Conservation (phyloP, 1,139 yeast species). For the Saccharomyces hybrid region DNA sequence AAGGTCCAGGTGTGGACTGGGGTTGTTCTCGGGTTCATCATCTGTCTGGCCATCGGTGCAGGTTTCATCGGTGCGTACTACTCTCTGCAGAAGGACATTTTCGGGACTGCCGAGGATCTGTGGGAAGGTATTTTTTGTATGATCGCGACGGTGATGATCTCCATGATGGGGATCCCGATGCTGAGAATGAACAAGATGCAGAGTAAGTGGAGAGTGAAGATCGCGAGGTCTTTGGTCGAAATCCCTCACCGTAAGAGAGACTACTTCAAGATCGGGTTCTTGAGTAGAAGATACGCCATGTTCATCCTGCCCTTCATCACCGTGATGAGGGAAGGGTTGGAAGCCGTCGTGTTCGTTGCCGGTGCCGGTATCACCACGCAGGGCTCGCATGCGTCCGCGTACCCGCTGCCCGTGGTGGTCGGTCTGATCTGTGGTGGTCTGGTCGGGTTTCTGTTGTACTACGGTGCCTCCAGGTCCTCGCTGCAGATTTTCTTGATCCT, state of each 20-base stretch:
- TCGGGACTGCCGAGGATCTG: conserved; percentile 74
- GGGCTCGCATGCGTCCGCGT: conserved; percentile 50
- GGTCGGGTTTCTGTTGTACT: conserved; percentile 63
- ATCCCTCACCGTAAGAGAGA: conserved; percentile 33
- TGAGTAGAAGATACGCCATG: conserved; percentile 60
- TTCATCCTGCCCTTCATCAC: conserved; percentile 75
- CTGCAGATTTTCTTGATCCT: conserved; percentile 71
- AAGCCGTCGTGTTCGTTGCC: conserved; percentile 85
- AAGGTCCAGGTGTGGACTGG: conserved; percentile 80
- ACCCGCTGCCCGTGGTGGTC: conserved; percentile 75
- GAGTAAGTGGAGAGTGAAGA: conserved; percentile 75
- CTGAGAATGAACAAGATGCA: conserved; percentile 80
- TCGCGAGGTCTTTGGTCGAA: conserved; percentile 44
- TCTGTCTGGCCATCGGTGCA: conserved; percentile 73
- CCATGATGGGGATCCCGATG: conserved; percentile 84
- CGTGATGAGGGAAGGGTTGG: conserved; percentile 82
- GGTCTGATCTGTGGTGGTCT: conserved; percentile 67
- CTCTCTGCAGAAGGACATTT: conserved; percentile 66
- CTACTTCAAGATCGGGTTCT: conserved; percentile 32
- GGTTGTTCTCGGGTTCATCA: conserved; percentile 57
- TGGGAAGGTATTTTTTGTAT: conserved; percentile 91
- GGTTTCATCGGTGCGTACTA: conserved; percentile 71
- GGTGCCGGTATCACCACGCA: conserved; percentile 64
- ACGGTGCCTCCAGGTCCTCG: conserved; percentile 65
- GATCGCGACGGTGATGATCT: conserved; percentile 70